phyloP scores from a whole-genome alignment of 345 rosid species.

The Rhodamnia rubescens region DNA sequence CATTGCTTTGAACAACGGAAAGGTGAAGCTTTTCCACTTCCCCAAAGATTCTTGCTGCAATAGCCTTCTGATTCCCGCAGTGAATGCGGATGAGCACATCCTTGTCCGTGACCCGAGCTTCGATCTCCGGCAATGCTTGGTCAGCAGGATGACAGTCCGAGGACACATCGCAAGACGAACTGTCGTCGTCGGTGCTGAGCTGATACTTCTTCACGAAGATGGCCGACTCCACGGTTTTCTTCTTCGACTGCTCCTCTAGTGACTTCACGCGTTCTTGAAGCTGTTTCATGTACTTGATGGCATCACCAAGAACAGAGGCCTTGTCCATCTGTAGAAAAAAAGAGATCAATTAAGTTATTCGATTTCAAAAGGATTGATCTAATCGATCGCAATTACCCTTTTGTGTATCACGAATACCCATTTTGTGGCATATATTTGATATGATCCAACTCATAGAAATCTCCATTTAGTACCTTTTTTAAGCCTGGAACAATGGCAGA shows the following conservation, averaged over 20 bases:
- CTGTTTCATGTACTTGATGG: constrained; percentile 11
- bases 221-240: constrained; percentile 1
- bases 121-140: constrained; percentile 9
- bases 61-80: constrained; percentile 6
- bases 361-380: background rate
- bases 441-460: background rate
- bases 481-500: constrained; percentile 46
- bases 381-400: background rate
- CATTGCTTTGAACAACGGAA: constrained; percentile 3
- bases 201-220: constrained; percentile 2
- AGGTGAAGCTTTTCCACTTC: constrained; percentile 12
- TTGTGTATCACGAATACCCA: background rate
- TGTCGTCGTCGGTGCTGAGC: background rate
- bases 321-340: constrained; percentile 2
- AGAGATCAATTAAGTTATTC: background rate
- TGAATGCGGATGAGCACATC: constrained; percentile 12
- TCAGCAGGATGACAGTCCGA: background rate
- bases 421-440: background rate
- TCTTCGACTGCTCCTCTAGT: constrained; percentile 4
- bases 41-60: background rate
- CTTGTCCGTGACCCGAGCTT: constrained; percentile 7
- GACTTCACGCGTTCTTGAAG: constrained; percentile 11
- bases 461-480: constrained; percentile 25
- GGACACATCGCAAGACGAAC: background rate
- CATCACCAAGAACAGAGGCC: constrained; percentile 16